phyloP scores from a whole-genome alignment of 768 basidiomycete species.

The Termitomyces sp. region DNA sequence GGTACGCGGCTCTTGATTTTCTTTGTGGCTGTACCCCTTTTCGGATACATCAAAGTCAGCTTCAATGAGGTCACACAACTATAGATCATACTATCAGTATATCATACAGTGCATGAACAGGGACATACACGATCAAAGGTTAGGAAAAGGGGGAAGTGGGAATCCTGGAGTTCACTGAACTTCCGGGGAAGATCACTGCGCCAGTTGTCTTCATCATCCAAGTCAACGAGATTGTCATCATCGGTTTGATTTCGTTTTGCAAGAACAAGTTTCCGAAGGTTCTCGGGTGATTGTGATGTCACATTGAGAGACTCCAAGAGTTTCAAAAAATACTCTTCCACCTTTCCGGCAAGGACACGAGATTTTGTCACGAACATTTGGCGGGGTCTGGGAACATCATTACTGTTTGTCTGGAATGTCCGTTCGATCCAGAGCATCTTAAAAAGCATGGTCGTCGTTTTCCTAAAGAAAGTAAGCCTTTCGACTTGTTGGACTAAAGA shows the following conservation, averaged over 20 bases:
- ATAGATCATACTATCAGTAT: neutral
- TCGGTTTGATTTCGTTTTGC: conserved; percentile 12
- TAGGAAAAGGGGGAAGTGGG: conserved; percentile 68
- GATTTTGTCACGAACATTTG: conserved; percentile 78
- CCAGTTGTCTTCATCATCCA: conserved; percentile 41
- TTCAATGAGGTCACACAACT: conserved; percentile 51
- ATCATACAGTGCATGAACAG: neutral
- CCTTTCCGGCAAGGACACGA: conserved; percentile 59
- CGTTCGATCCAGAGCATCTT: conserved; percentile 70
- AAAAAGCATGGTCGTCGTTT: conserved; percentile 76
- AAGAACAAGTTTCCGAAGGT: conserved; percentile 32
- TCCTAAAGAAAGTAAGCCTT: conserved; percentile 34
- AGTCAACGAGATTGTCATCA: conserved; percentile 29
- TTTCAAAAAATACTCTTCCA: conserved; percentile 62
- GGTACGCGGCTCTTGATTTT: conserved; percentile 11
- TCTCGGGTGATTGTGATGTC: conserved; percentile 31
- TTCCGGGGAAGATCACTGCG: conserved; percentile 43
- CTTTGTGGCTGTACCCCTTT: conserved; percentile 1
- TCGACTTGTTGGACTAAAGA: neutral
- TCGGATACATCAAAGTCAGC: conserved; percentile 33
- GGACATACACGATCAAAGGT: conserved; percentile 57
- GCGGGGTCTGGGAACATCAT: conserved; percentile 43
- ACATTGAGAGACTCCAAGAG: conserved; percentile 42
- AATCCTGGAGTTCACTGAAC: conserved; percentile 54
- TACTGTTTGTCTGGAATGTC: conserved; percentile 40